Evolutionary conservation across 1,139 yeast genomes (phyloP).

Genomic region (Spathaspora sp.): DNA sequence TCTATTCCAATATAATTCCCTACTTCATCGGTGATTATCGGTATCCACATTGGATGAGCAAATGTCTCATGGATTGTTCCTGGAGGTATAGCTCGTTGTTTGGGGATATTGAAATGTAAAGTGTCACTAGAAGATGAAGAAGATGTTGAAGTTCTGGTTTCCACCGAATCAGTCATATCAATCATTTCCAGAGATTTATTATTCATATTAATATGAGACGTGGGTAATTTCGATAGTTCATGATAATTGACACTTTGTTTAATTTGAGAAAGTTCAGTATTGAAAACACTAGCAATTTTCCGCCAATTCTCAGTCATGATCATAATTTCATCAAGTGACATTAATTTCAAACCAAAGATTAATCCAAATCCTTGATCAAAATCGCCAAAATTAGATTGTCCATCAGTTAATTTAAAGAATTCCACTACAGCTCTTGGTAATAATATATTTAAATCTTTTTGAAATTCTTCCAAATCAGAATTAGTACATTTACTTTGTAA

Average conservation of each 20-base stretch:
- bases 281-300: conserved; percentile 52
- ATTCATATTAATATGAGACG: conserved; percentile 21
- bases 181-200: conserved; percentile 4
- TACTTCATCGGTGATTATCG: conserved; percentile 79
- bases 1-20: conserved; percentile 93
- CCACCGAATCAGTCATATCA: conserved; percentile 7
- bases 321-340: conserved; percentile 65
- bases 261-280: conserved; percentile 26
- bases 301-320: conserved; percentile 69
- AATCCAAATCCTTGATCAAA: conserved; percentile 43
- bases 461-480: conserved; percentile 62
- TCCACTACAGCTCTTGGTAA: conserved; percentile 63
- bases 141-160: conserved; percentile 2
- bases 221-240: conserved; percentile 27
- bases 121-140: conserved; percentile 5
- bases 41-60: conserved; percentile 91
- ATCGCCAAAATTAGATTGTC: conserved; percentile 56
- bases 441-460: conserved; percentile 55
- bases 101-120: conserved; percentile 33
- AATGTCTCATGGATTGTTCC: conserved; percentile 67
- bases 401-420: conserved; percentile 64
- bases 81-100: conserved; percentile 75
- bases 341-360: conserved; percentile 60
- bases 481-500: conserved; percentile 64
- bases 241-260: conserved; percentile 20